Evolutionary conservation across 2,329 filamentous ascomycete genomes (phyloP).

Genomic region (Colletotrichum sojae): DNA sequence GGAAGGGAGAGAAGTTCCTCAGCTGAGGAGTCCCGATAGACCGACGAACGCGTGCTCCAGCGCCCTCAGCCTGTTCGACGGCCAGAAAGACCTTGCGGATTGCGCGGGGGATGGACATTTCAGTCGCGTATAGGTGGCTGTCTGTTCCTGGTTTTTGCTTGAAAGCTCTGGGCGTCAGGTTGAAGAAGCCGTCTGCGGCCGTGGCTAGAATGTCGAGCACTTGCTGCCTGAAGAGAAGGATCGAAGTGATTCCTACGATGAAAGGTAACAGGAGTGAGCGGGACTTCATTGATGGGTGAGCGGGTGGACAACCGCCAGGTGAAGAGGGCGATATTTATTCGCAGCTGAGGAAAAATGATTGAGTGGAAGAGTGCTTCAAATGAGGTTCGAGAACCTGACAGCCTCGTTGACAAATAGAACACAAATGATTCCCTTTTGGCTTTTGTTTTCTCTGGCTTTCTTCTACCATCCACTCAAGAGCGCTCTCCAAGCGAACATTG

Average conservation of each 20-base stretch:
- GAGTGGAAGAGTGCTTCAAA: neutral
- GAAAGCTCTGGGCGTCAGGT: slow-evolving; percentile 15
- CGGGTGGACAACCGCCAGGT: neutral
- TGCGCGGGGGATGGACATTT: slow-evolving; percentile 79
- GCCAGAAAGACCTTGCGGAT: slow-evolving; percentile 90
- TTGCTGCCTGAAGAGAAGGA: slow-evolving; percentile 46
- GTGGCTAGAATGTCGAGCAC: slow-evolving; percentile 43
- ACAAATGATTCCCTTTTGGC: neutral
- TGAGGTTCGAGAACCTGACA: slow-evolving; percentile 10
- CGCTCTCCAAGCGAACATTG: neutral
- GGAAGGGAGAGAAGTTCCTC: slow-evolving; percentile 89
- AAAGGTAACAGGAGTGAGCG: slow-evolving; percentile 48
- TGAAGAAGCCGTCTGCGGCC: slow-evolving; percentile 35
- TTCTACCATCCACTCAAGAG: slow-evolving; percentile 1
- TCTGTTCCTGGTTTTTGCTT: slow-evolving; percentile 27
- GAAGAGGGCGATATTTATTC: neutral
- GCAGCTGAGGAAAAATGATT: neutral
- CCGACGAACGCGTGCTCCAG: slow-evolving; percentile 87
- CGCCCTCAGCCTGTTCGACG: slow-evolving; percentile 88
- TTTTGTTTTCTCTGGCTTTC: neutral
- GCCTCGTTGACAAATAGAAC: slow-evolving; percentile 4
- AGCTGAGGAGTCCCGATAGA: slow-evolving; percentile 89
- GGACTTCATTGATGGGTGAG: slow-evolving; percentile 47
- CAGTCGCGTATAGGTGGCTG: slow-evolving; percentile 52
- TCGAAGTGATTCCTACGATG: slow-evolving; percentile 49